Percentiles rank a stretch among this genome's conserved stretches.
These are phyloP conservation scores for Sclerotinia nivalis DNA, from an alignment of 2,329 filamentous ascomycete genomes.

Conservation along the genomic window DNA sequence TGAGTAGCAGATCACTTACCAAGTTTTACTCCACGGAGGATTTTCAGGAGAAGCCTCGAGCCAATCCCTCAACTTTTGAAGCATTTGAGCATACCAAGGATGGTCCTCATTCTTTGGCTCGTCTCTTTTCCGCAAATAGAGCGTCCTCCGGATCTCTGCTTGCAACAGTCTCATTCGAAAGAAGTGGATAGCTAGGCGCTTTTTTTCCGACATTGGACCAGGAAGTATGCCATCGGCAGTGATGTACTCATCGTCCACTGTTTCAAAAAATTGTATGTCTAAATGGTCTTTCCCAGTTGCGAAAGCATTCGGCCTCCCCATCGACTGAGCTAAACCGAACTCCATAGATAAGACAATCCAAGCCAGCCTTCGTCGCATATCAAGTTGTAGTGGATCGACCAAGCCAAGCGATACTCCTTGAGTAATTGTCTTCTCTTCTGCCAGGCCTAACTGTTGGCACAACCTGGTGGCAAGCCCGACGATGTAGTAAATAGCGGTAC, in stretches of 20 bases:
- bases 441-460: conserved; percentile 83
- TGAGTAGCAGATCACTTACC: conserved; percentile 52
- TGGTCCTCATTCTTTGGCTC: conserved; percentile 78
- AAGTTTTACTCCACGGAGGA: conserved; percentile 71
- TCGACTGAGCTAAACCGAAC: conserved; percentile 79
- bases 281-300: conserved; percentile 80
- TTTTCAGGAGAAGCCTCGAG: conserved; percentile 72
- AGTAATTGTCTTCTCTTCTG: conserved; percentile 84
- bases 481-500: conserved; percentile 91
- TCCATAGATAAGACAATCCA: conserved; percentile 92
- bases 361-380: conserved; percentile 84
- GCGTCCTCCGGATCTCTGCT: conserved; percentile 78
- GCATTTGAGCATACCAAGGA: conserved; percentile 84
- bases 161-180: conserved; percentile 88
- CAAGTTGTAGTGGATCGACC: conserved; percentile 72
- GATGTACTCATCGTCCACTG: conserved; percentile 81
- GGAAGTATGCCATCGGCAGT: conserved; percentile 72
- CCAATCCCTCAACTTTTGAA: conserved; percentile 78
- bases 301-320: conserved; percentile 84
- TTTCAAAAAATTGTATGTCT: conserved; percentile 81
- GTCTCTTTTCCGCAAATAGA: conserved; percentile 81
- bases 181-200: conserved; percentile 88
- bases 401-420: conserved; percentile 55
- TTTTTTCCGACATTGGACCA: conserved; percentile 74
- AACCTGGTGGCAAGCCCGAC: conserved; percentile 85